phyloP scores from a whole-genome alignment of 2,329 filamentous ascomycete species.

The Penicillium sp. region DNA sequence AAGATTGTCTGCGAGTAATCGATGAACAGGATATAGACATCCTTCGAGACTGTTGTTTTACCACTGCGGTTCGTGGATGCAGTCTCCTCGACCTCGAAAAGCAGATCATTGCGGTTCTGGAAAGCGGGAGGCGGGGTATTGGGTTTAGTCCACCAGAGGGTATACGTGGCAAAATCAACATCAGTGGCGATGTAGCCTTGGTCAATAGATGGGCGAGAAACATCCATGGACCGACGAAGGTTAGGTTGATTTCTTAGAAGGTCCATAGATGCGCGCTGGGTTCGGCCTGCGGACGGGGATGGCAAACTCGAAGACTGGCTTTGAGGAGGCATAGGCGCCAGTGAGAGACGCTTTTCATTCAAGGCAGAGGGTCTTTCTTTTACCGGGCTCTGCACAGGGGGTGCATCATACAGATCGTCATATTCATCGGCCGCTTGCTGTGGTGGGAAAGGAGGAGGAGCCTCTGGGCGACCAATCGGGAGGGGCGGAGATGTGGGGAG shows the following conservation, averaged over 20 bases:
- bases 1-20: constrained; percentile 96
- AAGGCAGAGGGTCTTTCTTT: constrained; percentile 33
- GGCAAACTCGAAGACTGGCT: constrained; percentile 37
- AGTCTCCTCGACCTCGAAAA: constrained; percentile 78
- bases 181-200: constrained; percentile 85
- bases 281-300: constrained; percentile 45
- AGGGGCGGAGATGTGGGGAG: constrained; percentile 23
- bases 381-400: constrained; percentile 39
- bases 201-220: constrained; percentile 69
- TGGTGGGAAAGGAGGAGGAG: constrained; percentile 27
- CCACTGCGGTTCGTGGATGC: constrained; percentile 67
- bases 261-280: constrained; percentile 63
- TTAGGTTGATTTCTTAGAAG: constrained; percentile 52
- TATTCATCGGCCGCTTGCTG: constrained; percentile 36
- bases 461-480: constrained; percentile 23
- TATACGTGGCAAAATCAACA: constrained; percentile 70
- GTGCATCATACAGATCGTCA: constrained; percentile 49
- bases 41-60: constrained; percentile 70
- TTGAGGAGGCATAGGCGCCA: constrained; percentile 49
- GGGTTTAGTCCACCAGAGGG: constrained; percentile 83
- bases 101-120: constrained; percentile 77
- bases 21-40: constrained; percentile 83
- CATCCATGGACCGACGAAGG: constrained; percentile 68
- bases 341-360: constrained; percentile 42
- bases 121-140: constrained; percentile 77